Base-by-base conservation (phyloP, 2,329 filamentous ascomycete genomes). In the Phoma herbarum region DNA sequence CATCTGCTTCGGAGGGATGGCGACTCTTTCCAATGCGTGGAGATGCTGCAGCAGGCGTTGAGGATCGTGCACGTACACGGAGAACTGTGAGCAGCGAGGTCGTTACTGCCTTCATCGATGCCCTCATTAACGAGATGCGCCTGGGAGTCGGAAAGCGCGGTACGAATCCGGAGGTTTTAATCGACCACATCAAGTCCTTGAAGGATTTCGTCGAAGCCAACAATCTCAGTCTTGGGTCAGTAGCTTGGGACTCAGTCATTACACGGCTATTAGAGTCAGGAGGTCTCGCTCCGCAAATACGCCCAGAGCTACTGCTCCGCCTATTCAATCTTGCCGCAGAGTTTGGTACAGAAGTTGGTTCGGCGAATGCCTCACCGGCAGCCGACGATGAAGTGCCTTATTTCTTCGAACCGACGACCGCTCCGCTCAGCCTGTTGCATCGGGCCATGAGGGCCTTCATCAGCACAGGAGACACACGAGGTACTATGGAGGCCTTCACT, bases 31-130 rank as follows among this genome's bases (percentile, higher is more conserved):
- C 61, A 16, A 63, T 61, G 58, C 60, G 47, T n/a, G 61, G 59
- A 20, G 60, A 66, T 31, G 54, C 49, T 22, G 56, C 59, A n/a
- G 59, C 65, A 22, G 66, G 66, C 23, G 53, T 60, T 18, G 52
- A 72, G 49, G 71, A 73, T 39, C 68, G 70, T 43, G 65, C 64
- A 10, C 66, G 69, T 37, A 77, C 80, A 10, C 71, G 73, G 35
- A 73, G 78, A 48, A 86, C 83, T 0, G 81, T 89, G 65, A 88
- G 85, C 66, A 78, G 79, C 41, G 86, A 89, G 71, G 80, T 88
- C 11, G 79, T 88, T 25, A 77, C 81, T 50, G 82, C 84, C 6
- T 80, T 86, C 39, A 75, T 86, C 28, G 83, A 86, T 64, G 83
- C 81, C 16, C 69, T 86, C 14, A 68, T 83, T 39, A 84, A 81